A percentile compares a stretch with the other conserved stretches of the same genome.
These are phyloP conservation scores for Yamadazyma membranifaciens DNA, from an alignment of 1,139 yeast species.

Conservation along the genomic window DNA sequence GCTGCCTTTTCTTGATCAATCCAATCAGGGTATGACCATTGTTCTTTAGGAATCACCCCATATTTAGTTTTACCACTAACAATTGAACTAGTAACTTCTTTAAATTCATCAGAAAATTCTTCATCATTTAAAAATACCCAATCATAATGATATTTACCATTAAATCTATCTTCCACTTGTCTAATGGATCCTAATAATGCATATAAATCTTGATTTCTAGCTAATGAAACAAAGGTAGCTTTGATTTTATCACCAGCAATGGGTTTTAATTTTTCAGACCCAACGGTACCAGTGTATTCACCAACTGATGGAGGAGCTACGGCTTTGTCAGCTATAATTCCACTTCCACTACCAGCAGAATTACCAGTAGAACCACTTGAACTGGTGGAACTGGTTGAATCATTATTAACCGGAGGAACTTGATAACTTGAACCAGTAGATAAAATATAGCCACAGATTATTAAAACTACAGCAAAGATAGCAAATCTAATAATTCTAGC, in stretches of 20 bases:
- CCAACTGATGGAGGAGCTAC: slow-evolving; percentile 12
- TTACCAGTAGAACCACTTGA: slow-evolving; percentile 8
- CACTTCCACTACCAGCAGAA: slow-evolving; percentile 4
- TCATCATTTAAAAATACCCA: slow-evolving; percentile 49
- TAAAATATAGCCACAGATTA: slow-evolving; percentile 58
- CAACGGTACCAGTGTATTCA: slow-evolving; percentile 14
- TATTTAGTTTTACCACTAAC: slow-evolving; percentile 43
- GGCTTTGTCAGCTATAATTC: slow-evolving; percentile 4
- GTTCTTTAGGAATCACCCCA: slow-evolving; percentile 45
- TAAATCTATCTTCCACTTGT: slow-evolving; percentile 47
- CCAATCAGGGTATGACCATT: slow-evolving; percentile 55
- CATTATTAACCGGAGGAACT: slow-evolving; percentile 8
- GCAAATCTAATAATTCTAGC: slow-evolving; percentile 63
- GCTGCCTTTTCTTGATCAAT: slow-evolving; percentile 61
- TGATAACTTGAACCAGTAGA: slow-evolving; percentile 52
- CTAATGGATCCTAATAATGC: slow-evolving; percentile 40
- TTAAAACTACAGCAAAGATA: slow-evolving; percentile 55
- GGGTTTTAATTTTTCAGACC: slow-evolving; percentile 15
- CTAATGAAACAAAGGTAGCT: slow-evolving; percentile 48
- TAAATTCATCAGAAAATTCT: slow-evolving; percentile 41
- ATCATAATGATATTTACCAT: slow-evolving; percentile 40
- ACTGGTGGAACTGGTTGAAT: not conserved
- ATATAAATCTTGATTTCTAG: slow-evolving; percentile 40
- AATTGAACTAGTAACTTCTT: slow-evolving; percentile 29
- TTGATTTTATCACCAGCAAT: slow-evolving; percentile 28